Base-by-base conservation (phyloP, 345 rosid species). In the Salix brachista region DNA sequence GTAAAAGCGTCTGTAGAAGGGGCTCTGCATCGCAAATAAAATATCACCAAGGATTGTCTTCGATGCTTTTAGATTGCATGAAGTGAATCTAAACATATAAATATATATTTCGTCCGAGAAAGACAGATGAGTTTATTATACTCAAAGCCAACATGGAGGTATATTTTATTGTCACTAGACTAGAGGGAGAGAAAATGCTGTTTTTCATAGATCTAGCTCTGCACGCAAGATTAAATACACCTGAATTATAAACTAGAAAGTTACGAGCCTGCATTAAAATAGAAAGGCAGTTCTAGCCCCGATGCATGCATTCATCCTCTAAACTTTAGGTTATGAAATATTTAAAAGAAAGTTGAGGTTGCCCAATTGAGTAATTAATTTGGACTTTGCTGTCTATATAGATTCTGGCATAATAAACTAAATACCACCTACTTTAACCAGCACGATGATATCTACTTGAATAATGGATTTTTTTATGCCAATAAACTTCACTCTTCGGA, bases 1-100 rank as follows among this genome's bases (percentile, higher is more conserved):
- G 41, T 26, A 11, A 65, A 75, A 77, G 66, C 48, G 19, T 18
- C 41, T 39, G 75, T 2, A 78, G 73, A 4, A 79, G 78, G 85
- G 83, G 83, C 74, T 48, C 72, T 85, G 83, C 25, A 82, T 70
- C 83, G 28, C 34, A n/a, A 2, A 30, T 70, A 30, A 32, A 48
- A 65, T 36, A 65, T 65, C 36, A 32, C 36, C 28, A 2, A 23
- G 23, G 21, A 30, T 61, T 50, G 65, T 64, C 44, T 50, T 46
- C 48, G 50, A 21, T 61, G 17, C 11, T 17, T 46, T n/a, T 8
- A 56, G 80, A 70, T 58, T 74, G 12, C 64, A 41, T 58, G 50
- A 71, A 82, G 48, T 70, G 69, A 79, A 75, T 80, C 54, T 48
- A 41, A 9, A 41, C 11, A 41, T 1, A 48, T 48, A 48, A 4